Evolutionary conservation across 2,329 filamentous ascomycete species (phyloP).

Genomic region (Neonectria neomacrospora): DNA sequence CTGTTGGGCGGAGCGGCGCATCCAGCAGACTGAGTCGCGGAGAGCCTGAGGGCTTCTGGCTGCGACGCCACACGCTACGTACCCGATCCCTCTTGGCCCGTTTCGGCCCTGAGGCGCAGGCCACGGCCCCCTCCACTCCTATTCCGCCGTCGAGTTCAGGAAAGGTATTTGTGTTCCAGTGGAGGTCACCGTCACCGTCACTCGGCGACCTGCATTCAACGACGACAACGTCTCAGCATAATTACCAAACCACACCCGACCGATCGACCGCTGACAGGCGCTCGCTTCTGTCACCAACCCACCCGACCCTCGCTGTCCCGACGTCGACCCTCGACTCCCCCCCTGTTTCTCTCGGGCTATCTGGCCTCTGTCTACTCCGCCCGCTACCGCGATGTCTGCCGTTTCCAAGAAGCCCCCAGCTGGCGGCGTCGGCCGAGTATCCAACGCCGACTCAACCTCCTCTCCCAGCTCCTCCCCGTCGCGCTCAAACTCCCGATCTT

Average conservation of each 20-base stretch:
- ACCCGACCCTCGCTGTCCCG: constrained; percentile 16
- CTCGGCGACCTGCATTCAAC: constrained; percentile 38
- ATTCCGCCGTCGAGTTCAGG: constrained; percentile 34
- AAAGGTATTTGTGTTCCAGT: constrained; percentile 34
- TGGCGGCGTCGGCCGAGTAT: constrained; percentile 58
- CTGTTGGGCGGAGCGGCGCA: not conserved
- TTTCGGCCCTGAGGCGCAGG: constrained; percentile 39
- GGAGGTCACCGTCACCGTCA: constrained; percentile 38
- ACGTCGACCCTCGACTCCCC: not conserved
- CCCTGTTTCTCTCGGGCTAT: not conserved
- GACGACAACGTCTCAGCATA: constrained; percentile 23
- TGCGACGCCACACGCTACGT: constrained; percentile 12
- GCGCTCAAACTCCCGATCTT: constrained; percentile 55
- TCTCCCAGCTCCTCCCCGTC: constrained; percentile 53
- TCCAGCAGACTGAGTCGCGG: not conserved
- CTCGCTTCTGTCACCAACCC: constrained; percentile 7
- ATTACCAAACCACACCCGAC: not conserved
- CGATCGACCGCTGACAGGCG: constrained; percentile 2
- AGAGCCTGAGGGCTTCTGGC: not conserved
- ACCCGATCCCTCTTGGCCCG: constrained; percentile 3
- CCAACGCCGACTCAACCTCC: constrained; percentile 53
- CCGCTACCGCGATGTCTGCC: constrained; percentile 58
- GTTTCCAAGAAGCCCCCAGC: constrained; percentile 65
- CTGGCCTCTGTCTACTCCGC: constrained; percentile 24
- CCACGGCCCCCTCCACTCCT: constrained; percentile 7